Base-by-base conservation (phyloP, 441 rosid genomes). In the Eutrema salsugineum region DNA sequence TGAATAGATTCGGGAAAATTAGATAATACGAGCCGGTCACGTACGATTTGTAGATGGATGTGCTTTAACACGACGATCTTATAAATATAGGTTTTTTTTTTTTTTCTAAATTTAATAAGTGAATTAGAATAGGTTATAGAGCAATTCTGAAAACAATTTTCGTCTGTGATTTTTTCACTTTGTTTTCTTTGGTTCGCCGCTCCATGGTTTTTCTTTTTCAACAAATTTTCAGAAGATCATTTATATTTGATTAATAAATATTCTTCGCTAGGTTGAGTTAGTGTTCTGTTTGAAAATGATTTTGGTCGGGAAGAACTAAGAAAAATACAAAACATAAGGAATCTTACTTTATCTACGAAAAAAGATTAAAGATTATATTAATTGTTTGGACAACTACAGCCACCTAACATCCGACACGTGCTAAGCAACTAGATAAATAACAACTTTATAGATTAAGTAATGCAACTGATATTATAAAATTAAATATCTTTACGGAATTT, bases 261-360 rank as follows among this genome's bases (percentile, higher is more conserved):
- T 61, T 24, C 17, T 32, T 62, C 10, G 42, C 9, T 62, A 38
- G 27, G 49, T 63, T 48, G 43, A 70, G n/a, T n/a, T n/a, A n/a
- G 72, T 32, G 62, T 10, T 56, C 6, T 46, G 42, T 63, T 63
- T 46, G 63, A 58, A 24, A 19, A 12, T 36, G 40, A 73, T 68
- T 66, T 51, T 69, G 84, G 91, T 86, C 86, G 89, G 92, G 83
- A 72, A 69, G 71, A 80, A 68, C 65, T 35, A 67, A 68, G 81
- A 83, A 87, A 81, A 83, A 64, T 73, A 84, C 90, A 90, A 84
- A 86, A 86, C 91, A 86, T 78, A 73, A 55, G 86, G 97, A 88
- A 90, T 90, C 91, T 90, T 82, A 33, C 76, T 80, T 80, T 80
- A 81, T 83, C 79, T 76, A 70, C 22, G 8, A 39, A 56, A 56